phyloP scores from a whole-genome alignment of 2,329 filamentous ascomycete species.

The Fusarium sp. region DNA sequence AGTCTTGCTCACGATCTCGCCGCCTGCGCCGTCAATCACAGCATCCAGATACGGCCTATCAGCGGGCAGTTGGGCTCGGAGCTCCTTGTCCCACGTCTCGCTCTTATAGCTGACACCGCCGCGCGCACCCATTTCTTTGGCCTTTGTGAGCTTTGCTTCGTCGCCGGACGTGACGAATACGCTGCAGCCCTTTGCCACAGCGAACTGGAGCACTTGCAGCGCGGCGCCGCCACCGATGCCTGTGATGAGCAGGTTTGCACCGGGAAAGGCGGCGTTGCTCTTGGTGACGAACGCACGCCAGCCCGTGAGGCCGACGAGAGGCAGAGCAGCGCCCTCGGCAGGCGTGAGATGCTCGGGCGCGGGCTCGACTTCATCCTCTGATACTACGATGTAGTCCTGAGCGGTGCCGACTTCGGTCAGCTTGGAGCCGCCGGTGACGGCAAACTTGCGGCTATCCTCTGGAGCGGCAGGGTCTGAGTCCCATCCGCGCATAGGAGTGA shows the following conservation, averaged over 20 bases:
- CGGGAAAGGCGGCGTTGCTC: slow-evolving; percentile 69
- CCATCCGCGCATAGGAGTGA: slow-evolving; percentile 86
- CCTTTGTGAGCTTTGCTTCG: slow-evolving; percentile 78
- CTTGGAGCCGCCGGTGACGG: slow-evolving; percentile 76
- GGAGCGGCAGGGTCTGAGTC: slow-evolving; percentile 75
- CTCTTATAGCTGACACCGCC: slow-evolving; percentile 88
- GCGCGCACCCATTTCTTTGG: slow-evolving; percentile 76
- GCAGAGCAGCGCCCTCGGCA: slow-evolving; percentile 83
- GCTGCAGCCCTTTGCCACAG: slow-evolving; percentile 75
- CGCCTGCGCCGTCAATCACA: slow-evolving; percentile 91
- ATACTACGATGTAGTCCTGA: slow-evolving; percentile 77
- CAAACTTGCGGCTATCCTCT: slow-evolving; percentile 69
- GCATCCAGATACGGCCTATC: slow-evolving; percentile 79
- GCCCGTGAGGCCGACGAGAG: slow-evolving; percentile 85
- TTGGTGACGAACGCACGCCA: slow-evolving; percentile 90
- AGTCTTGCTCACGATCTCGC: slow-evolving; percentile 79
- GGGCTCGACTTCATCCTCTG: slow-evolving; percentile 78
- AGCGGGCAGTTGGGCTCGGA: slow-evolving; percentile 70
- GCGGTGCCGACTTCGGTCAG: slow-evolving; percentile 72
- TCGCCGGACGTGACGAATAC: slow-evolving; percentile 86
- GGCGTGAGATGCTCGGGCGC: slow-evolving; percentile 77
- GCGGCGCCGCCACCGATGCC: slow-evolving; percentile 95
- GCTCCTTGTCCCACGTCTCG: slow-evolving; percentile 81
- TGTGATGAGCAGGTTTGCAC: slow-evolving; percentile 83
- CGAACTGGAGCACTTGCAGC: slow-evolving; percentile 83